Evolutionary conservation across 306 rosid genomes (phyloP).

Genomic region (Vicia faba): DNA sequence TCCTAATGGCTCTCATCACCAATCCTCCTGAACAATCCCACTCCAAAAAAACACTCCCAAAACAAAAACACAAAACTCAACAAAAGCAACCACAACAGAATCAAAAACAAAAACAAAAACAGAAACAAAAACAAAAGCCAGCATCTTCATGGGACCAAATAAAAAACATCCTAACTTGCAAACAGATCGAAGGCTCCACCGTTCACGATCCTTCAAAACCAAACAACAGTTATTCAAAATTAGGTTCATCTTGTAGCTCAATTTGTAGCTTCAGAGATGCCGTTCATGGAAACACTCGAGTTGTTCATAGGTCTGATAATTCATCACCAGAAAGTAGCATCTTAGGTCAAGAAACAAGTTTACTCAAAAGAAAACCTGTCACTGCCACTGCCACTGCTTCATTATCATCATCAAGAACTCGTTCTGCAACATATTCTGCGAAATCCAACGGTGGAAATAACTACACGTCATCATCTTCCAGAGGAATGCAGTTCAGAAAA

Average conservation of each 20-base stretch:
- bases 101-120: slow-evolving; percentile 39
- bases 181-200: slow-evolving; percentile 74
- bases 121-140: slow-evolving; percentile 42
- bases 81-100: slow-evolving; percentile 33
- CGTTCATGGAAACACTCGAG: slow-evolving; percentile 79
- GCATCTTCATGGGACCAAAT: slow-evolving; percentile 88
- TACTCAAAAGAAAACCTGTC: slow-evolving; percentile 54
- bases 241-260: slow-evolving; percentile 90
- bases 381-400: slow-evolving; percentile 35
- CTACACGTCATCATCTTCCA: slow-evolving; percentile 63
- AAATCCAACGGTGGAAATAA: slow-evolving; percentile 56
- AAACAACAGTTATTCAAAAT: slow-evolving; percentile 49
- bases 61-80: slow-evolving; percentile 34
- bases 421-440: slow-evolving; percentile 6
- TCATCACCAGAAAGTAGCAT: slow-evolving; percentile 94
- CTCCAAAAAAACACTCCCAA: slow-evolving; percentile 38
- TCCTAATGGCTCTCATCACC: slow-evolving; percentile 66
- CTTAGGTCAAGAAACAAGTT: slow-evolving; percentile 72
- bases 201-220: slow-evolving; percentile 77
- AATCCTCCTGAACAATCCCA: slow-evolving; percentile 50
- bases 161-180: slow-evolving; percentile 82
- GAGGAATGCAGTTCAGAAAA: slow-evolving; percentile 90
- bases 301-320: slow-evolving; percentile 79
- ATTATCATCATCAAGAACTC: slow-evolving; percentile 33
- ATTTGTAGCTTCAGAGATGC: slow-evolving; percentile 91